Evolutionary conservation across 805 yeast genomes (phyloP).

Genomic region (Pichia cephalocereana): DNA sequence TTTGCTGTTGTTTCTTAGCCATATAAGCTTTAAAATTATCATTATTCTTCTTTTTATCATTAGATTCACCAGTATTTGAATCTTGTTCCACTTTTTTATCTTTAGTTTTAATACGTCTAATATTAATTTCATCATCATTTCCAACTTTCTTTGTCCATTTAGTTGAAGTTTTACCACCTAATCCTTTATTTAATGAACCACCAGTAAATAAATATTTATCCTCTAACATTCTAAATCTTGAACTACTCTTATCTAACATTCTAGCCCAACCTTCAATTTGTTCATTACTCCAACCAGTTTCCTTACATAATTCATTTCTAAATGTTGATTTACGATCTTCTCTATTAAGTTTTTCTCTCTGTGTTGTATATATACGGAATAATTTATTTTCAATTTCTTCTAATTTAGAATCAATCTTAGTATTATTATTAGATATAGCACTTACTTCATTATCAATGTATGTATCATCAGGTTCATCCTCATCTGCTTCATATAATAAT

Average conservation of each 20-base stretch:
- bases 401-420: not conserved
- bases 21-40: conserved; percentile 9
- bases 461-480: conserved; percentile 81
- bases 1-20: conserved; percentile 17
- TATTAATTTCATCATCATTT: not conserved
- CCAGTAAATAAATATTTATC: conserved; percentile 45
- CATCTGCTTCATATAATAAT: conserved; percentile 63
- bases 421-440: conserved; percentile 14
- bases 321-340: conserved; percentile 35
- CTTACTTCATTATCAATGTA: conserved; percentile 48
- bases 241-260: conserved; percentile 60
- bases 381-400: conserved; percentile 39
- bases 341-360: conserved; percentile 40
- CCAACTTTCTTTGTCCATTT: conserved; percentile 13
- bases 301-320: conserved; percentile 42
- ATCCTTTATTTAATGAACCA: conserved; percentile 16
- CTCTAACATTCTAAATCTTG: conserved; percentile 52
- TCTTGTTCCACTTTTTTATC: not conserved
- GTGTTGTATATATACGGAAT: conserved; percentile 46
- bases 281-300: conserved; percentile 72
- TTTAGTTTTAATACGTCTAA: not conserved
- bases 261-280: conserved; percentile 92
- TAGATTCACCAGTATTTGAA: not conserved
- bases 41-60: not conserved
- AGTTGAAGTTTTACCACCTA: conserved; percentile 12